phyloP scores from a whole-genome alignment of 2,329 filamentous ascomycete species.

The Fonsecaea monophora region DNA sequence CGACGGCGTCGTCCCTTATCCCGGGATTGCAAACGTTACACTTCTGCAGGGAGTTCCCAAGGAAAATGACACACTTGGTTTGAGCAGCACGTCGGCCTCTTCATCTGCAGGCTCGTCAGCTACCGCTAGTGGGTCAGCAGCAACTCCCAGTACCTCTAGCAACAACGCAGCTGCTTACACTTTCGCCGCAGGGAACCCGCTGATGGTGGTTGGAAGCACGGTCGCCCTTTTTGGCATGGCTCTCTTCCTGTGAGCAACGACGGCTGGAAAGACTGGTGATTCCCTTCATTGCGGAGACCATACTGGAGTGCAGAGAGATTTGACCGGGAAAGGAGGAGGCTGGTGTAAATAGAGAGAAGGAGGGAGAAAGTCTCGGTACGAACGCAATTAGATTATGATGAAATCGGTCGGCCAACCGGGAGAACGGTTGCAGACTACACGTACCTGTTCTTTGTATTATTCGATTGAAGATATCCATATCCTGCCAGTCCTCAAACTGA shows the following conservation, averaged over 20 bases:
- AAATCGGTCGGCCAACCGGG: background rate
- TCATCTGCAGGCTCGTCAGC: constrained; percentile 15
- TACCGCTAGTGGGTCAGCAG: constrained; percentile 20
- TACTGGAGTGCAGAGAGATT: background rate
- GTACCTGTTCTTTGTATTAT: background rate
- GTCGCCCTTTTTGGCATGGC: constrained; percentile 16
- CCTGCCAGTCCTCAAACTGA: background rate
- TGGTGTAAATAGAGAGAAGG: background rate
- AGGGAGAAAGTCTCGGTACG: background rate
- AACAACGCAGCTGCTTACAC: constrained; percentile 24
- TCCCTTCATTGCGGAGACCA: background rate
- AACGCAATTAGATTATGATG: background rate
- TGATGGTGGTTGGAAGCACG: constrained; percentile 11
- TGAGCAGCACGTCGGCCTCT: constrained; percentile 1
- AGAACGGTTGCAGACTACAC: background rate
- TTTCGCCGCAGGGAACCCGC: constrained; percentile 10
- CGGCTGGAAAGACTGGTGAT: constrained; percentile 15
- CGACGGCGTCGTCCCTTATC: constrained; percentile 17
- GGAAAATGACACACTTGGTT: constrained; percentile 21
- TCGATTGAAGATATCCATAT: background rate
- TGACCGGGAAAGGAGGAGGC: background rate
- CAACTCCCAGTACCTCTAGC: constrained; percentile 21
- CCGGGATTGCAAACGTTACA: constrained; percentile 28
- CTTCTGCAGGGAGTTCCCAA: constrained; percentile 23
- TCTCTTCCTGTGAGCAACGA: constrained; percentile 16